phyloP scores from a whole-genome alignment of 2,329 filamentous ascomycete genomes.

The Pyrenochaeta sp. region DNA sequence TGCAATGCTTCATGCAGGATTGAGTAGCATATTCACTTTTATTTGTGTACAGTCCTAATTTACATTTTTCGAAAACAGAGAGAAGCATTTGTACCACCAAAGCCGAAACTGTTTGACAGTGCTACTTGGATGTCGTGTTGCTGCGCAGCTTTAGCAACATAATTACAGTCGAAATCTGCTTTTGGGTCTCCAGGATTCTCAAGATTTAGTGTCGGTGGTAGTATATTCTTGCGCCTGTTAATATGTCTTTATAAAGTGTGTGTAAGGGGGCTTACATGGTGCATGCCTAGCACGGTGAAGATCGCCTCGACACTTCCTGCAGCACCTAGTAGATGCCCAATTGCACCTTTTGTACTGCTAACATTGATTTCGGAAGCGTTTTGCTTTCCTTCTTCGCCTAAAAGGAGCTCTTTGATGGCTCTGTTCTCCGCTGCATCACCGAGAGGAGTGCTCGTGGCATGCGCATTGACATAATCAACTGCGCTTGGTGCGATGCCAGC shows the following conservation, averaged over 20 bases:
- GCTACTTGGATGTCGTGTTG: slow-evolving; percentile 74
- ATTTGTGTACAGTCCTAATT: neutral
- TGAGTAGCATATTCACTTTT: too few relatives aligned
- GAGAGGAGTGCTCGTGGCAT: slow-evolving; percentile 86
- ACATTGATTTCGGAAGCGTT: slow-evolving; percentile 74
- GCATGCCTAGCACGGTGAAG: slow-evolving; percentile 80
- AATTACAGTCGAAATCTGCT: slow-evolving; percentile 79
- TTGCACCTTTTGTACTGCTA: slow-evolving; percentile 92
- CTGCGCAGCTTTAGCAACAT: slow-evolving; percentile 77
- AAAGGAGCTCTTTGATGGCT: slow-evolving; percentile 80
- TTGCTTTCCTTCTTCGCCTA: slow-evolving; percentile 72
- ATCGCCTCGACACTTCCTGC: slow-evolving; percentile 90
- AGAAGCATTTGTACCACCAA: slow-evolving; percentile 94
- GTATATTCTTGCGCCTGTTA: slow-evolving; percentile 64
- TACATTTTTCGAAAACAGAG: slow-evolving; percentile 72
- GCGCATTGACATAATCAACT: slow-evolving; percentile 94
- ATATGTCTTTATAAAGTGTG: neutral
- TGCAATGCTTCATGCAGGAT: too few relatives aligned
- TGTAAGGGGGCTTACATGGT: slow-evolving; percentile 68
- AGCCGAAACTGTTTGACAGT: slow-evolving; percentile 95
- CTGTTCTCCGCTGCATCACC: slow-evolving; percentile 88
- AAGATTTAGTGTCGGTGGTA: slow-evolving; percentile 90
- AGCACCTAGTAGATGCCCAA: slow-evolving; percentile 90
- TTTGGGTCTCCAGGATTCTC: slow-evolving; percentile 65
- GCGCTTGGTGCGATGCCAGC: slow-evolving; percentile 71